Evolutionary conservation across 2,329 filamentous ascomycete species (phyloP), one percentile per base, ranked within the genome.

Genomic region (Achaetomium macrosporum): DNA sequence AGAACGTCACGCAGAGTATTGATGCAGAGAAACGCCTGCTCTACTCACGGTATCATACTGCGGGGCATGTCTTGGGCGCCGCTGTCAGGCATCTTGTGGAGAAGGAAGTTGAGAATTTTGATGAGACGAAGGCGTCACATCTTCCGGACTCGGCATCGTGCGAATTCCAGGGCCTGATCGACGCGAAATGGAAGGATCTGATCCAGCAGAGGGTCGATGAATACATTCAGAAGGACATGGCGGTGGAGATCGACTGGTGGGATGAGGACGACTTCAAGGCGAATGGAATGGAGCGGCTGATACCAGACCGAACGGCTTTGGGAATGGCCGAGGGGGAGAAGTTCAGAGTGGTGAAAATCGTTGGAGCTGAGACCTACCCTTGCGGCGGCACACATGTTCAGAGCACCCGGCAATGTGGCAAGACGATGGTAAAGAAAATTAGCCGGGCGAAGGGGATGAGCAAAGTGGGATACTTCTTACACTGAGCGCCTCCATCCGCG

Each of bases 81-180:
- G 85, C 86, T 0, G 81, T 88, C n/a, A 74, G 80, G 1, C 71
- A 76, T 48, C 73, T 87, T 0, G 67, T 81, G 1, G 74, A 77
- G 56, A 67, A 72, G 1, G 65, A 80, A 48, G 66, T 85, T 12
- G 68, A 68, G 0, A 71, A 70, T 19, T 82, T 85, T 54, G 77
- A 80, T 53, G 86, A 90, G 63, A 69, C 82, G 12, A 90, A 90
- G 66, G 87, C 87, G 0, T 83, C 78, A 3, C 87, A 90, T 64
- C 84, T 83, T 59, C 87, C 87, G 0, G 82, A 82, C 59, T 76
- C 79, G 0, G 84, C 86, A 1, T 75, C 77, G 0, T 84, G 82
- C 59, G 85, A 89, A 63, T 90, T 89, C 59, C 70, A 73, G 37
- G 87, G 86, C 1, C 62, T 76, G 2, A 88, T 90, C 29, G 81